Evolutionary conservation across 176 grass and related monocot genomes (phyloP), one percentile per base, ranked within the genome.

Genomic region (Pontederia crassipes): DNA sequence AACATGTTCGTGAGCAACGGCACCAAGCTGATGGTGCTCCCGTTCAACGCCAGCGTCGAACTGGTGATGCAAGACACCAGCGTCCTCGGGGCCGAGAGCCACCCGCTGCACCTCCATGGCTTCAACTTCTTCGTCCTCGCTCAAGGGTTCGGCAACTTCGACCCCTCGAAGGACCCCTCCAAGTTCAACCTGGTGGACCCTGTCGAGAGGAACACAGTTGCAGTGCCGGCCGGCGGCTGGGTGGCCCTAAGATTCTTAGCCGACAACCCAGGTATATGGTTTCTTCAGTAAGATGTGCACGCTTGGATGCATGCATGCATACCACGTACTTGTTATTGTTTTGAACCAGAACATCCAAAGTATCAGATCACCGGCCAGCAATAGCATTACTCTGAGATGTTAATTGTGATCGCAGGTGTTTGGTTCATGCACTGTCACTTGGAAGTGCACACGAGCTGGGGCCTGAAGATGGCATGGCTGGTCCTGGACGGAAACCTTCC

Each of bases 381-480:
- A 3, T 4, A 40, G 32, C 32, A 40, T 40, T 40, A 3, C 32
- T 40, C 32, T 40, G 32, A 40, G 2, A 40, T 3, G 32, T 40
- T 40, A 1, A 40, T 7, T 40, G 32, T 40, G 32, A 40, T 3
- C 1, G 32, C 32, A 40, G 32, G 32, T 40, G 32, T 40, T 7
- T 54, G 51, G 51, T 54, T 54, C 51, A 54, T 54, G 51, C 51
- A 54, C 51, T 54, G 51, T 8, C 51, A 54, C 51, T 14, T 54
- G 12, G 51, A 54, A 11, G 51, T 54, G 51, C 51, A 54, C 51
- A 8, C 51, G 51, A 54, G 51, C 51, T 54, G 51, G 51, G 51
- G 51, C 14, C n/a, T 54, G 51, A 54, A 54, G 11, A 54, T 17
- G 51, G 14, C 51, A 8, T 54, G 51, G 51, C 8, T 54, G 51